Evolutionary conservation across 345 rosid species (phyloP).

Genomic region (Syzygium jambos): DNA sequence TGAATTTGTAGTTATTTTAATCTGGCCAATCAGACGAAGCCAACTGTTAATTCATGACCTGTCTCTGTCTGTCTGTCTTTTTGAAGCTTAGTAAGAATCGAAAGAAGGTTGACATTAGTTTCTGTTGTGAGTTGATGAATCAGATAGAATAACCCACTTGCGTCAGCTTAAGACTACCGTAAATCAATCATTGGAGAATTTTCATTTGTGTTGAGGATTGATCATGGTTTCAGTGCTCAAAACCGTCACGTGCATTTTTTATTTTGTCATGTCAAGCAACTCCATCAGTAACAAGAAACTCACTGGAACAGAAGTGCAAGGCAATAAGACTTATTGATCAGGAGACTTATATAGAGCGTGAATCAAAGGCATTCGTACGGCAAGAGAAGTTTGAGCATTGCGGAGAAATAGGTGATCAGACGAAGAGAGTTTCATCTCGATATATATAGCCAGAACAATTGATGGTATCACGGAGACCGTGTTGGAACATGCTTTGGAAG

Average conservation of each 20-base stretch:
- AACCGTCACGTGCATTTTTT: neutral
- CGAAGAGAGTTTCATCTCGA: neutral
- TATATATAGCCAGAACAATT: neutral
- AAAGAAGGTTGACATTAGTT: neutral
- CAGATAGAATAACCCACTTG: neutral
- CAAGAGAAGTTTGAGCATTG: neutral
- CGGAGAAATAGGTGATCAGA: neutral
- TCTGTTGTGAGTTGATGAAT: neutral
- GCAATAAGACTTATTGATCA: neutral
- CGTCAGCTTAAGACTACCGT: neutral
- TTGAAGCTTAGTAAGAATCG: neutral
- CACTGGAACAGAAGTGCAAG: neutral
- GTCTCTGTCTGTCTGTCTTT: neutral
- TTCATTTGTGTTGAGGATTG: neutral
- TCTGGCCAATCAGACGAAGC: accelerated
- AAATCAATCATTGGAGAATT: neutral
- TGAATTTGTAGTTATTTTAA: accelerated
- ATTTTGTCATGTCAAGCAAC: neutral
- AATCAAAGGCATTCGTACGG: neutral
- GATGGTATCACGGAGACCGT: neutral
- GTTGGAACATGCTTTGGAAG: neutral
- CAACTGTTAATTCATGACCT: neutral
- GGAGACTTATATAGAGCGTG: neutral
- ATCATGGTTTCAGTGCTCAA: neutral
- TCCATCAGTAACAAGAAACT: neutral